Evolutionary conservation across 495 filamentous ascomycete genomes (phyloP), one percentile per base, ranked within the genome.

Genomic region (Aspergillus kassunensis): DNA sequence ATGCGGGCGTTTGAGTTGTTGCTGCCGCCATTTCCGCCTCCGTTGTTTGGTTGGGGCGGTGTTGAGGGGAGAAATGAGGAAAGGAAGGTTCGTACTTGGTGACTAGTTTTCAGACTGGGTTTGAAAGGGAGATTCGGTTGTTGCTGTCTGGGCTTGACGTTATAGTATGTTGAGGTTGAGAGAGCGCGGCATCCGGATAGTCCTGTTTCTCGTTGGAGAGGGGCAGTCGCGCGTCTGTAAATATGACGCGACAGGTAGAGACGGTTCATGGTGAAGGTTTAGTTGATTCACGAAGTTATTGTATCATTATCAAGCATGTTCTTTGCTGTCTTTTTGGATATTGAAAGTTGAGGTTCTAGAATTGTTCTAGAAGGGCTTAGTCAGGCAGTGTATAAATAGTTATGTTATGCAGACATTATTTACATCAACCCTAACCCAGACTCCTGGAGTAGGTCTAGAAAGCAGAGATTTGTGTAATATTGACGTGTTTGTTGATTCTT

Each of bases 1-100:
- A 73, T 81, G 57, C 73, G 70, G 59, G 59, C 59, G 4, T 57
- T 55, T 30, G 59, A 49, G 44, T 58, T 56, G 40, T 59, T 57
- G 58, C 44, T 52, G 46, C 64, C 61, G 34, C 63, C 60, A 52
- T 54, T 59, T 31, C 52, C 47, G 43, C 48, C 55, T 19, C 13
- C 10, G 29, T 35, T 47, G 33, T 49, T 49, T 33, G 33, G 33
- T 11, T 2, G 33, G 6, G 23, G 4, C 2, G 33, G 33, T 39
- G 48, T 46, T 25, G 60, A 59, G 23, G 67, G 61, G 52, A 73
- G 58, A 50, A 73, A 49, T 27, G 69, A 66, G 35, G 72, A 64
- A 56, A 74, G 59, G 10, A 65, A 65, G 15, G 66, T 57, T 43
- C 69, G 69, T 21, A 53, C 49, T 31, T 64, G 57, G 31, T 19